These are phyloP conservation scores for Taphrina deformans DNA, from an alignment of 1,139 yeast species.

Conservation along the genomic window DNA sequence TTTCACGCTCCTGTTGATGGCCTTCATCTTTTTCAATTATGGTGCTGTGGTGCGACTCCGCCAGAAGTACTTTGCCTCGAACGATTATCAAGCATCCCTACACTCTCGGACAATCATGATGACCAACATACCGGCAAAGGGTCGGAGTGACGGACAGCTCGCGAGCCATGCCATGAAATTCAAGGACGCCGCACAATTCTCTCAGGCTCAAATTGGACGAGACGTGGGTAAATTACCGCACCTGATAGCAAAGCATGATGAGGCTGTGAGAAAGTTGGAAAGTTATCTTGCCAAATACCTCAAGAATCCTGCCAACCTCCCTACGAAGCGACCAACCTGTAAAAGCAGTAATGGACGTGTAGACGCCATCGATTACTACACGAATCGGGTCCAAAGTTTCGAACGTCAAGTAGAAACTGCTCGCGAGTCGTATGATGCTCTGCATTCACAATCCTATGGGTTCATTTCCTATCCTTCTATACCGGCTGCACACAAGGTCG, in stretches of 20 bases:
- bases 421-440: slow-evolving; percentile 39
- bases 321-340: slow-evolving; percentile 36
- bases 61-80: slow-evolving; percentile 41
- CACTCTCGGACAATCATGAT: slow-evolving; percentile 46
- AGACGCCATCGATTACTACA: slow-evolving; percentile 45
- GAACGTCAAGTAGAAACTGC: slow-evolving; percentile 43
- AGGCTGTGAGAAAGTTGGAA: slow-evolving; percentile 43
- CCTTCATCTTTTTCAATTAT: slow-evolving; percentile 44
- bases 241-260: slow-evolving; percentile 43
- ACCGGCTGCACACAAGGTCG: slow-evolving; percentile 36
- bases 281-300: slow-evolving; percentile 45
- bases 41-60: slow-evolving; percentile 43
- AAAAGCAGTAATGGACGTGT: slow-evolving; percentile 37
- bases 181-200: slow-evolving; percentile 39
- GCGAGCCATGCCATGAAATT: slow-evolving; percentile 39
- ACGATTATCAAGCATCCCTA: slow-evolving; percentile 43
- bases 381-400: slow-evolving; percentile 40
- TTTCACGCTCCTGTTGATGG: slow-evolving; percentile 42
- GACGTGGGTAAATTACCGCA: slow-evolving; percentile 43
- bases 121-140: slow-evolving; percentile 44
- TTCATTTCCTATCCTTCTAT: slow-evolving; percentile 46
- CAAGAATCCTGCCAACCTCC: slow-evolving; percentile 41
- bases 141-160: slow-evolving; percentile 43
- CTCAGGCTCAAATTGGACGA: slow-evolving; percentile 46
- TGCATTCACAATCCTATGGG: slow-evolving; percentile 46